Evolutionary conservation across 2,329 filamentous ascomycete genomes (phyloP).

Genomic region (Fusarium sp.): DNA sequence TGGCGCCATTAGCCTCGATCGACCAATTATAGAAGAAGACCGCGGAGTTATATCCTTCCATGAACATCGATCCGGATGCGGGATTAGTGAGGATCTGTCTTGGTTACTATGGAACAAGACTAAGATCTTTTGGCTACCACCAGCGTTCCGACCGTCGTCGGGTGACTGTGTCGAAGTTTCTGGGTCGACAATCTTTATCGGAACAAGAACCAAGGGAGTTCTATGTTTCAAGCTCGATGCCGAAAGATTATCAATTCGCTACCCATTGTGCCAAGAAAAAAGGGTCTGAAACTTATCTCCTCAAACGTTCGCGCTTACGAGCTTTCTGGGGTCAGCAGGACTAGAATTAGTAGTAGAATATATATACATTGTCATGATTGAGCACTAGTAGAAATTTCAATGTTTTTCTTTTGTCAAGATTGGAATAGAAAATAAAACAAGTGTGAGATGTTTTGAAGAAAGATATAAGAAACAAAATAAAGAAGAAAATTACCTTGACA

Average conservation of each 20-base stretch:
- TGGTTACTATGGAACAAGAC: neutral
- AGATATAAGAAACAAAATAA: too few species aligned
- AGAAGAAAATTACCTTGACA: too few species aligned
- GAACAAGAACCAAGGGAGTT: neutral
- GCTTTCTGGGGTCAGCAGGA: too few species aligned
- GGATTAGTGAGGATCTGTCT: neutral
- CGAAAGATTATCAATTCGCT: neutral
- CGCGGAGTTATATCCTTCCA: neutral
- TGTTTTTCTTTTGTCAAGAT: too few species aligned
- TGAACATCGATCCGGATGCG: neutral
- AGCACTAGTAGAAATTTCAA: too few species aligned
- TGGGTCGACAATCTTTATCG: neutral
- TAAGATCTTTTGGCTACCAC: neutral
- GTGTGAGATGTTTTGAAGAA: too few species aligned
- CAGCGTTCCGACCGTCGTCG: neutral
- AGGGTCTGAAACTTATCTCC: too few species aligned
- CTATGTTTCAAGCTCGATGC: neutral
- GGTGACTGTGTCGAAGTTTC: neutral
- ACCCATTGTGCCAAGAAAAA: too few species aligned
- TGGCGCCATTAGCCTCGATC: neutral
- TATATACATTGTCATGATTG: too few species aligned
- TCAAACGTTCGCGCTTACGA: too few species aligned
- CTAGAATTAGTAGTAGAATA: too few species aligned
- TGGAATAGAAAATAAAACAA: too few species aligned
- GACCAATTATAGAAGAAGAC: neutral